Base-by-base conservation (phyloP, 495 filamentous ascomycete genomes). In the Pseudevernia furfuracea region DNA sequence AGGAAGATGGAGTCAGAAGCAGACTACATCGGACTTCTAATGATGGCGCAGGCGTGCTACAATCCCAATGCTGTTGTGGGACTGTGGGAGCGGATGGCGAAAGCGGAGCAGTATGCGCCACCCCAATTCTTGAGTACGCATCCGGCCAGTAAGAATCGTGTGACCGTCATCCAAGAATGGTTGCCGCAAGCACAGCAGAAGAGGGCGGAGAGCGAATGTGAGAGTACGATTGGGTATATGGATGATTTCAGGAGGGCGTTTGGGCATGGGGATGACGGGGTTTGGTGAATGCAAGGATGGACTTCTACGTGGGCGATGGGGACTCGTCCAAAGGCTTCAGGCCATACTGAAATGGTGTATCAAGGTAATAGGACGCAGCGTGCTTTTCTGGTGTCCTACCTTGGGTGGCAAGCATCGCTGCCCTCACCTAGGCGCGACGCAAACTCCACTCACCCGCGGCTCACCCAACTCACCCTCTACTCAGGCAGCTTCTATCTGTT, bases 21-120 rank as follows among this genome's bases (percentile, higher is more conserved):
- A 1, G 93, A 97, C 75, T 88, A 91, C 66, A 94, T 97, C 53
- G 93, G 93, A 9, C 71, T 96, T 63, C 88, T 87, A 72, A 82
- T 87, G 77, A 87, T 87, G 84, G 77, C 82, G 28, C 78, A 82
- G 68, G 81, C 78, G 55, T 86, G 82, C 69, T 96, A 89, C 71
- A 81, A 95, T 66, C 93, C 92, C 0, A 73, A 79, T 23, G 87
- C 85, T 48, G 92, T 92, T 4, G 78, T 88, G 14, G 76, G 69
- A 30, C 76, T 96, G 73, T 97, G 92, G 92, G 70, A 76, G 67
- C 78, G 88, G 23, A 94, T 96, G 90, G 83, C 89, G 60, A 72
- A 80, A 61, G 76, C 75, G n/a, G 74, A 85, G 56, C 74, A 85
- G 69, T 68, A 69, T 43, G 75, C 79, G 55, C 80, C 83, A 30